Conservation (phyloP, 192 early-diverging fungal genomes). For the Backusella parvicylindrica region DNA sequence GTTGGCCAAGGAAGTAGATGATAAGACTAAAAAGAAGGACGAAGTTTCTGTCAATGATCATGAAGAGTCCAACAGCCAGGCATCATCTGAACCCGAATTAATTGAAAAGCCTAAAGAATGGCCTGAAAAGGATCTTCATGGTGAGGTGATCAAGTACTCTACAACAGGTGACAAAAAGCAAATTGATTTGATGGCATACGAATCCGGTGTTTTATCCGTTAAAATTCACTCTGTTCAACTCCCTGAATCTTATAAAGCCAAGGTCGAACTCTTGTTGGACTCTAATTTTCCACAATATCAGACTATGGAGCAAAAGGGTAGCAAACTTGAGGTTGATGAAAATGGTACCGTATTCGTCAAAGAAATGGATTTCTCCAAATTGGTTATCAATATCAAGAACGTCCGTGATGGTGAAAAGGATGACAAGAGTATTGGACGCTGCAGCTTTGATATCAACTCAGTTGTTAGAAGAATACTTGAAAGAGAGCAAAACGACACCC, state of each 20-base stretch:
- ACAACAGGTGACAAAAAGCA: slow-evolving; percentile 8
- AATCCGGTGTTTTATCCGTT: slow-evolving; percentile 54
- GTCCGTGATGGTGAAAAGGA: slow-evolving; percentile 38
- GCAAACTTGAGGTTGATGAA: slow-evolving; percentile 34
- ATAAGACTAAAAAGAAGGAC: slow-evolving; percentile 9
- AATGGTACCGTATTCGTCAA: slow-evolving; percentile 51
- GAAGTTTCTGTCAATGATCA: neutral
- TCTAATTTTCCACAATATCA: slow-evolving; percentile 41
- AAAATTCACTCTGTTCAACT: slow-evolving; percentile 43
- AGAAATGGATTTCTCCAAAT: slow-evolving; percentile 55
- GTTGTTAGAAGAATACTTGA: neutral
- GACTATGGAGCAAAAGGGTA: slow-evolving; percentile 35
- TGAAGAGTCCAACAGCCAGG: slow-evolving; percentile 15
- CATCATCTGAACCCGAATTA: slow-evolving; percentile 7
- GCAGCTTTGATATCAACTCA: neutral
- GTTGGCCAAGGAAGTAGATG: slow-evolving; percentile 18
- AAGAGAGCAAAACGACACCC: neutral
- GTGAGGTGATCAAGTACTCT: slow-evolving; percentile 31
- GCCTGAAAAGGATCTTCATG: slow-evolving; percentile 35
- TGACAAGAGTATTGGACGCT: slow-evolving; percentile 8
- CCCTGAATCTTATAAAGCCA: slow-evolving; percentile 8
- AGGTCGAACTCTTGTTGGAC: slow-evolving; percentile 47
- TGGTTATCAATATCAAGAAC: slow-evolving; percentile 39
- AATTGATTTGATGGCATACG: slow-evolving; percentile 29
- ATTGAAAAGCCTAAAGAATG: slow-evolving; percentile 4